Conservation (phyloP, 257 asterid genomes). For the Cordia subcordata region DNA sequence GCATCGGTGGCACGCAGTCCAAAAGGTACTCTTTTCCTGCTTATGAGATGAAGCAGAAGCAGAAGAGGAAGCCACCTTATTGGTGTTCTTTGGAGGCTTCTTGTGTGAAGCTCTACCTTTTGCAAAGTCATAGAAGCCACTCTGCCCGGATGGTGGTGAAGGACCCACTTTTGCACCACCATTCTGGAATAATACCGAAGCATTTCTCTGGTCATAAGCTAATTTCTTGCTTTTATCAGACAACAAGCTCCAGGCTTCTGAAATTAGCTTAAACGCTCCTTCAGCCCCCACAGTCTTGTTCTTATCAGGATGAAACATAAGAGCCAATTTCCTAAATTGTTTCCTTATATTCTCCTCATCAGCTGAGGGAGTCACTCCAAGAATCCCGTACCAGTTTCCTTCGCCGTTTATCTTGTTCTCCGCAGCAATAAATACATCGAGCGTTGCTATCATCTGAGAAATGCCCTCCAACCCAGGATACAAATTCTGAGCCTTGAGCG, state of each 20-base stretch:
- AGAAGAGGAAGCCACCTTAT: slow-evolving; percentile 32
- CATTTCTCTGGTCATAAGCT: slow-evolving; percentile 46
- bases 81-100: slow-evolving; percentile 32
- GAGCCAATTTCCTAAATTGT: slow-evolving; percentile 67
- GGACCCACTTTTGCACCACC: slow-evolving; percentile 26
- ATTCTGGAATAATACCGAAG: slow-evolving; percentile 15
- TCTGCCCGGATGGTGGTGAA: slow-evolving; percentile 35
- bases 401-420: slow-evolving; percentile 46
- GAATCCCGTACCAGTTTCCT: slow-evolving; percentile 66
- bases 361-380: slow-evolving; percentile 59
- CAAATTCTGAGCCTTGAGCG: slow-evolving; percentile 56
- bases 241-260: slow-evolving; percentile 74
- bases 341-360: slow-evolving; percentile 59
- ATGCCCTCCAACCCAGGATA: slow-evolving; percentile 71
- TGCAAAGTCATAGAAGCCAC: slow-evolving; percentile 54
- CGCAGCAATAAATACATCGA: slow-evolving; percentile 58
- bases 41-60: slow-evolving; percentile 31
- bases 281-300: slow-evolving; percentile 64
- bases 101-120: slow-evolving; percentile 35
- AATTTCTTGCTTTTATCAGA: slow-evolving; percentile 51
- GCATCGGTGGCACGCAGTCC: slow-evolving; percentile 78
- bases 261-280: slow-evolving; percentile 63
- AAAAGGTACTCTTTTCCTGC: slow-evolving; percentile 51
- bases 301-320: slow-evolving; percentile 76
- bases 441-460: slow-evolving; percentile 56